Percentiles rank a stretch among this genome's conserved stretches.
Evolutionary conservation across 139 green algal species (phyloP).

Genomic region (Pycnococcus provasolii): DNA sequence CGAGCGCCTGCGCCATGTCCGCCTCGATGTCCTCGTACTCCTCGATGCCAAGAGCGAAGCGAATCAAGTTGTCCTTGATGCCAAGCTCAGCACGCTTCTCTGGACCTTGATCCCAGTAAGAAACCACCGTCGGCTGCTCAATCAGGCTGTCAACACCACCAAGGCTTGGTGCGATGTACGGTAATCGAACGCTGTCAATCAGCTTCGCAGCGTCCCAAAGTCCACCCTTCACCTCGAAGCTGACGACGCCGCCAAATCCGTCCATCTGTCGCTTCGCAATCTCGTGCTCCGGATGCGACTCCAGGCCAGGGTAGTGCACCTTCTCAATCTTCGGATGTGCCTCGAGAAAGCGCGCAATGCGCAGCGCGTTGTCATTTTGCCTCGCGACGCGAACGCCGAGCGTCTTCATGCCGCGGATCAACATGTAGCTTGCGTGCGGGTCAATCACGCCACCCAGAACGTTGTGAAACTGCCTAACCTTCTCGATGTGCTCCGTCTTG

Average conservation of each 20-base stretch:
- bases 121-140: constrained; percentile 95
- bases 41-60: constrained; percentile 87
- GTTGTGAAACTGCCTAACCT: constrained; percentile 80
- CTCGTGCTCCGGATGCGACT: constrained; percentile 79
- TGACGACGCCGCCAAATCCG: constrained; percentile 90
- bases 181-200: constrained; percentile 79
- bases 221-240: constrained; percentile 81
- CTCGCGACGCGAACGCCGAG: constrained; percentile 77
- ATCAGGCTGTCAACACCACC: constrained; percentile 95
- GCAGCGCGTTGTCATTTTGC: constrained; percentile 63
- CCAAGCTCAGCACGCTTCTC: constrained; percentile 77
- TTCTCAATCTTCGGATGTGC: constrained; percentile 64
- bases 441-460: constrained; percentile 94
- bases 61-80: constrained; percentile 96
- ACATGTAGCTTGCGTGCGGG: constrained; percentile 83
- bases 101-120: constrained; percentile 57
- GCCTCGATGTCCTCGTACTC: constrained; percentile 82
- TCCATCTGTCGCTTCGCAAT: constrained; percentile 84
- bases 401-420: constrained; percentile 96
- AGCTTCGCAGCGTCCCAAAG: constrained; percentile 78
- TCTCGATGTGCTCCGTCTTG: constrained; percentile 58
- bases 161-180: constrained; percentile 95
- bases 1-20: constrained; percentile 85
- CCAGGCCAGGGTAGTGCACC: constrained; percentile 73
- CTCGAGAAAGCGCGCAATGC: constrained; percentile 62